These are phyloP conservation scores for Forsythia viridissima DNA, from an alignment of 257 asterid genomes.

Conservation along the genomic window DNA sequence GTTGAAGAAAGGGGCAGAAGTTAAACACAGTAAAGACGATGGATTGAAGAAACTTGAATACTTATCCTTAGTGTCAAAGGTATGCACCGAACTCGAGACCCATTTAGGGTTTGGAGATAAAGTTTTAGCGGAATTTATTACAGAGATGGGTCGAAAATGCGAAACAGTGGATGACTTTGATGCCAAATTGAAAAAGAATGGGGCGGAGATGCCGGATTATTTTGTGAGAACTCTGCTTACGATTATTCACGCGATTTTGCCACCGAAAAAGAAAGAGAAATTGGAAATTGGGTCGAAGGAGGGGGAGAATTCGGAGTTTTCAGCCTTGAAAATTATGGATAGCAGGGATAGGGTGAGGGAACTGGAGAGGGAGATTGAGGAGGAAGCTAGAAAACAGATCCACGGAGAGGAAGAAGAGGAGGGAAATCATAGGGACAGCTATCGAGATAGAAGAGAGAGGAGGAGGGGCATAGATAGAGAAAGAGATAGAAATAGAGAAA, in stretches of 20 bases:
- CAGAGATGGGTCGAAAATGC: conserved; percentile 69
- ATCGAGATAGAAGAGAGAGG: conserved; percentile 41
- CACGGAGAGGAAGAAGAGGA: conserved; percentile 35
- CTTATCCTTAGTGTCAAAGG: conserved; percentile 78
- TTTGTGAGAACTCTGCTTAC: conserved; percentile 78
- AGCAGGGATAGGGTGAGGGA: conserved; percentile 71
- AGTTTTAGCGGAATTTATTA: conserved; percentile 78
- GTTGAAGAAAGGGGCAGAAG: conserved; percentile 46
- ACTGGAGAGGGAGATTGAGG: conserved; percentile 80
- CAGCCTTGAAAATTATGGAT: conserved; percentile 71
- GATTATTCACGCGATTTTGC: conserved; percentile 81
- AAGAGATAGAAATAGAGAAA: conserved; percentile 32
- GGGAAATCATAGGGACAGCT: conserved; percentile 33
- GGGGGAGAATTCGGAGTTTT: conserved; percentile 39
- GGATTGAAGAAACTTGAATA: conserved; percentile 73
- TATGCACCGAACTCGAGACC: conserved; percentile 72
- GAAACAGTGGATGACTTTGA: conserved; percentile 63
- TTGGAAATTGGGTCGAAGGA: conserved; percentile 41
- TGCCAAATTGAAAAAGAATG: conserved; percentile 55
- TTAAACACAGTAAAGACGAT: conserved; percentile 31
- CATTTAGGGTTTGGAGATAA: conserved; percentile 75
- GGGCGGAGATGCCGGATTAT: conserved; percentile 89
- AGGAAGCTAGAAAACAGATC: conserved; percentile 48
- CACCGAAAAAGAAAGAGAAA: conserved; percentile 50
- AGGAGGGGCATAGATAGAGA: conserved; percentile 27